Evolutionary conservation across 2,329 filamentous ascomycete genomes (phyloP), one percentile per base, ranked within the genome.

Genomic region (Thelonectria discophora): DNA sequence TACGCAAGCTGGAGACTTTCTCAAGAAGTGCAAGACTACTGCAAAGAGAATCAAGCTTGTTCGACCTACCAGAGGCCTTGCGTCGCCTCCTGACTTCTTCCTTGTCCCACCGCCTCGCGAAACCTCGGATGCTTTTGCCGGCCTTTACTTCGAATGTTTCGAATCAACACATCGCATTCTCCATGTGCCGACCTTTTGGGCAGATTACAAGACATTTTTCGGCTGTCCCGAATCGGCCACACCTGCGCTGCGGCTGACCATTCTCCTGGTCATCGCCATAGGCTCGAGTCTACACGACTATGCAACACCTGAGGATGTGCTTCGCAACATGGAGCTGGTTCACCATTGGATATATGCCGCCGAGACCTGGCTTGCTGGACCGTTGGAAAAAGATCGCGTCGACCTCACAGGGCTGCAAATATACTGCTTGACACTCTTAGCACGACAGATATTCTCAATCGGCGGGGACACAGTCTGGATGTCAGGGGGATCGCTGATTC

Each of bases 81-180:
- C 18, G 21, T 45, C 51, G 4, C 18, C 37, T n/a, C 27, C 39
- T 27, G 47, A 15, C 30, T 47, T 42, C 30, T 47, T 42, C 30
- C 49, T 53, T 37, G 17, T 30, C 76, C 75, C 10, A 0, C 78
- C 74, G 1, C 54, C 71, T 3, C 74, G 73, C 1, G 71, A 71
- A 10, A 24, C 69, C 5, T 72, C 80, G 1, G 82, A 86, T 58
- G 39, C 66, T 12, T 77, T 82, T 70, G 76, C 78, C 7, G 59
- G 69, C 1, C 64, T 81, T 0, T 88, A 88, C 70, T 79, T 86
- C 45, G 70, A 72, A 2, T 81, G 74, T 0, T 86, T 83, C 59
- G 85, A 86, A 60, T 79, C 77, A 1, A 77, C 78, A 0, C 80
- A 85, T 53, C 80, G 83, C 3, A 81, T 88, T 46, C 69, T 88